Base-by-base conservation (phyloP, 345 rosid species). In the Gossypium rotundifolium region DNA sequence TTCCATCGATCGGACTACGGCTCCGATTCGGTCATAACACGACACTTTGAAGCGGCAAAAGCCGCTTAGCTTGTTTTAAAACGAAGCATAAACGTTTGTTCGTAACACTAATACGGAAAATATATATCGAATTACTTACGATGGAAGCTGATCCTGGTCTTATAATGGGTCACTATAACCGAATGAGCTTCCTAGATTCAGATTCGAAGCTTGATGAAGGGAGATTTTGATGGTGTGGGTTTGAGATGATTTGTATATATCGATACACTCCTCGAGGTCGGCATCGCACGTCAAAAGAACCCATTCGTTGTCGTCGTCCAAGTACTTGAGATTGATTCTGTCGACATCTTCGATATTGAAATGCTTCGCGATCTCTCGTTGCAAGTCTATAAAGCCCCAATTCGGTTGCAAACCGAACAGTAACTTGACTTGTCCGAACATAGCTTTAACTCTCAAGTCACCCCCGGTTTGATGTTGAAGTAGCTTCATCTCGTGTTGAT, bases 201-300 rank as follows among this genome's bases (percentile, higher is more conserved):
- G 75, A 65, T 83, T 78, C 53, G 79, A 78, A 67, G 82, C 83
- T 77, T 65, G 85, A 70, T 84, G 86, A 49, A 91, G 57, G 13
- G 91, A 79, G 75, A 92, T 85, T 66, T 80, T 85, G 74, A 94
- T 88, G 38, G 92, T 88, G 44, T 76, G 82, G 60, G 77, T 79
- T 61, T 65, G 85, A 18, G 81, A 81, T 74, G 81, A 78, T 81
- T 79, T 89, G 75, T 88, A 69, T 64, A 90, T 83, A 64, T 94
- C 95, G 45, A 84, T 84, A 65, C 98, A 94, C 81, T 94, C 98
- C 82, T 92, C 94, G 8, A 94, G 90, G 73, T 90, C 95, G 0
- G 85, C 88, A 69, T 90, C 90, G 61, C 95, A 88, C 20, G 89
- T 88, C 85, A 88, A 79, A 54, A 88, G 89, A 60, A 90, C 89